Evolutionary conservation across 495 filamentous ascomycete genomes (phyloP).

Genomic region (Cercophora samala): DNA sequence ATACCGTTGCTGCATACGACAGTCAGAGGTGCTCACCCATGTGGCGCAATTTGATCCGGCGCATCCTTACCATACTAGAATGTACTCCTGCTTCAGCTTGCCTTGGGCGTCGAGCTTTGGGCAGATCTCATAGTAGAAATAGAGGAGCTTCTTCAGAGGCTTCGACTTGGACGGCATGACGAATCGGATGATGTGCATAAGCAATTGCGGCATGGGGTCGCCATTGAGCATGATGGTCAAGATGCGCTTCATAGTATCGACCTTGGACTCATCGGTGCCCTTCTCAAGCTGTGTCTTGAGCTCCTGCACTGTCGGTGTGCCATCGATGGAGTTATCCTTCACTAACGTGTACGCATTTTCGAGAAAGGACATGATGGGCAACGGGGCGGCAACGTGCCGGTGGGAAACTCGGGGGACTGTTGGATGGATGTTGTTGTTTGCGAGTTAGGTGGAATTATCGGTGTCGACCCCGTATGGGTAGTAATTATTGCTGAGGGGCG

Average conservation of each 20-base stretch:
- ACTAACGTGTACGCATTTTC: constrained; percentile 93
- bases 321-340: constrained; percentile 89
- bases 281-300: constrained; percentile 94
- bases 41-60: background rate
- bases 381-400: constrained; percentile 22
- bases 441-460: background rate
- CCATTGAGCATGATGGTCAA: constrained; percentile 97
- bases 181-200: constrained; percentile 99
- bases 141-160: constrained; percentile 94
- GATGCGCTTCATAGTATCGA: constrained; percentile 98
- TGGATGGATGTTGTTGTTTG: background rate
- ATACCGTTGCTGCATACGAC: constrained; percentile 77
- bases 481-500: constrained; percentile 21
- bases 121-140: constrained; percentile 99
- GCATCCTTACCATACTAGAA: constrained; percentile 84
- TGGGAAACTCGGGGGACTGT: constrained; percentile 12
- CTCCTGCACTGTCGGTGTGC: constrained; percentile 81
- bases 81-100: constrained; percentile 99
- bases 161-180: constrained; percentile 98
- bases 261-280: constrained; percentile 92
- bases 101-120: constrained; percentile 88
- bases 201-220: constrained; percentile 86
- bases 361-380: constrained; percentile 84
- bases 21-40: constrained; percentile 18
- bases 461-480: background rate